Conservation (phyloP, 2,329 filamentous ascomycete species). For the Hypoxylon sp. region DNA sequence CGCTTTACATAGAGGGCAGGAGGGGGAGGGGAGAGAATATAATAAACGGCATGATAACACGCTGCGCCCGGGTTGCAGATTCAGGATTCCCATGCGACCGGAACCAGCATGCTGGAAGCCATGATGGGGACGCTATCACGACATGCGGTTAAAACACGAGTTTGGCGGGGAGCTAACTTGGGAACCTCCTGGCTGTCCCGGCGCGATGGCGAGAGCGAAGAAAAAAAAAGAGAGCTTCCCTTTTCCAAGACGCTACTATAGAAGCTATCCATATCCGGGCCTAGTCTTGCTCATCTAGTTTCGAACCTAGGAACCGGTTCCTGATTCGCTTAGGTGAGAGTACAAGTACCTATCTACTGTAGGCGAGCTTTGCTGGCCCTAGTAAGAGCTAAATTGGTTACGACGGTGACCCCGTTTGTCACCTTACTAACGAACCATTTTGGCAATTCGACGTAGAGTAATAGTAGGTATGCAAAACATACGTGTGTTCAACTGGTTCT, state of each 20-base stretch:
- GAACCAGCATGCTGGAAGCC: conserved; percentile 20
- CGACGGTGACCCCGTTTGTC: conserved; percentile 7
- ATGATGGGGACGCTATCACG: conserved; percentile 16
- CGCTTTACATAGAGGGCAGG: no score
- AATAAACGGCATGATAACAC: conserved; percentile 10
- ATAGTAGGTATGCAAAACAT: conserved; percentile 3
- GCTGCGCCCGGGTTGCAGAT: conserved; percentile 7
- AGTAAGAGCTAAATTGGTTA: conserved; percentile 5
- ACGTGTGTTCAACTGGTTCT: no score
- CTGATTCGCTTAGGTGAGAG: conserved; percentile 7
- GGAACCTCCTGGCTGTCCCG: conserved; percentile 1
- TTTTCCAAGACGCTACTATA: conserved; percentile 17
- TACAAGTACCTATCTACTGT: background rate
- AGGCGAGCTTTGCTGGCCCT: no score
- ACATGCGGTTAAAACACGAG: conserved; percentile 20
- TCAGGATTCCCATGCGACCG: conserved; percentile 16
- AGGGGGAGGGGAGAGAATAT: conserved; percentile 22
- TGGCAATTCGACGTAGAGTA: no score
- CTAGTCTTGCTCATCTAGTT: conserved; percentile 22
- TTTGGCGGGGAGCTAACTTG: conserved; percentile 15
- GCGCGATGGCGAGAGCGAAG: conserved; percentile 1
- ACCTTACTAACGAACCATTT: no score
- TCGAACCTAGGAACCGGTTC: conserved; percentile 17
- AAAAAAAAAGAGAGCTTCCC: no score
- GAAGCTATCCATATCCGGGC: conserved; percentile 22